A percentile compares a stretch with the other conserved stretches of the same genome.
Evolutionary conservation across 208 protist genomes (phyloP).

Genomic region (Leishmania mexicana): DNA sequence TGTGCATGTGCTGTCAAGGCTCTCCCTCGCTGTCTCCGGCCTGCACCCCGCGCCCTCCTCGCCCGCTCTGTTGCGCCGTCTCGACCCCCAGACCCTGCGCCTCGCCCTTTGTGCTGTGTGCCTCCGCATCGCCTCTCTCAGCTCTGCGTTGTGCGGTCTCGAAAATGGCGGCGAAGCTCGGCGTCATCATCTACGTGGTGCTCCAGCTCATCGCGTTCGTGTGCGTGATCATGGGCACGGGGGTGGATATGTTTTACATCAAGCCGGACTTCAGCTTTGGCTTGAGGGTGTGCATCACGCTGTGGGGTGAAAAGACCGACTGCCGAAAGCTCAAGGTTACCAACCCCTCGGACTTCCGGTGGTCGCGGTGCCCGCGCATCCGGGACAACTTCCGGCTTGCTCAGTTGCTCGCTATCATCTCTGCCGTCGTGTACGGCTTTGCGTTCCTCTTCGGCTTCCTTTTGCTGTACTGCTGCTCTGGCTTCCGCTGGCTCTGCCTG

Average conservation of each 20-base stretch:
- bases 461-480: conserved; percentile 44
- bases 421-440: conserved; percentile 18
- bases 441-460: conserved; percentile 30
- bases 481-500: conserved; percentile 36
- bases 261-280: background rate
- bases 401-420: conserved; percentile 43
- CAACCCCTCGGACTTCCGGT: background rate
- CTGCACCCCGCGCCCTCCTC: too few relatives aligned
- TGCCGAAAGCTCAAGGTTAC: conserved; percentile 20
- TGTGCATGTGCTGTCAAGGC: too few relatives aligned
- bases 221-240: conserved; percentile 48
- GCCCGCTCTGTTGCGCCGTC: too few relatives aligned
- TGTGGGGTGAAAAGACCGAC: conserved; percentile 55
- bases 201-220: conserved; percentile 47
- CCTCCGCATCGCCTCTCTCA: background rate
- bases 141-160: background rate
- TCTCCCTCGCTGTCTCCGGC: too few relatives aligned
- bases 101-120: too few relatives aligned
- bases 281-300: conserved; percentile 33
- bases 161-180: conserved; percentile 23
- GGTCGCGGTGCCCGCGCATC: conserved; percentile 15
- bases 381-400: conserved; percentile 46
- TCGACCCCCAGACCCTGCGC: too few relatives aligned
- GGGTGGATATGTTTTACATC: conserved; percentile 52
- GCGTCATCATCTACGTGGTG: conserved; percentile 57